Evolutionary conservation across 345 rosid genomes (phyloP).

Genomic region (Eucalyptus coolabah): DNA sequence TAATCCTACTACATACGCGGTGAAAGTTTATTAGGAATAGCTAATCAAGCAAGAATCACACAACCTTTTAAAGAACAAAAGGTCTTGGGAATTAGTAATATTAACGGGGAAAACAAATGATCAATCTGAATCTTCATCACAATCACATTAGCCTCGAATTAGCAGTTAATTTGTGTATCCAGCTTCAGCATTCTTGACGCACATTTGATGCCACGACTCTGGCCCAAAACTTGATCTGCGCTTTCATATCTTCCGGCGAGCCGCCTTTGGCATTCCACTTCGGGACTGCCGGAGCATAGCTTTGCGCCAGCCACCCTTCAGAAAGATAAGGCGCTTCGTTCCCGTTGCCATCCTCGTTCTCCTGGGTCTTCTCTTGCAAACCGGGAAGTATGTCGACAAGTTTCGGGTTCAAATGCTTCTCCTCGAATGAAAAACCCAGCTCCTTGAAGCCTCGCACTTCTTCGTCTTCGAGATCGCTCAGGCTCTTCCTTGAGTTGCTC

Average conservation of each 20-base stretch:
- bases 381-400: neutral
- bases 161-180: neutral
- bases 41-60: neutral
- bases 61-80: neutral
- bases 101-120: neutral
- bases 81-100: neutral
- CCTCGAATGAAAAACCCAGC: neutral
- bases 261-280: neutral
- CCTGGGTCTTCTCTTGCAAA: neutral
- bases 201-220: conserved; percentile 4
- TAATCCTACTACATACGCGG: neutral
- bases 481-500: conserved; percentile 1
- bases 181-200: neutral
- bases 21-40: neutral
- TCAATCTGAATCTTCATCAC: neutral
- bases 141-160: neutral
- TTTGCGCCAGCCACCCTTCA: conserved; percentile 1
- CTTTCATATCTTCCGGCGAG: neutral
- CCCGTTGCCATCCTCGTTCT: neutral
- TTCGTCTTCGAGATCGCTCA: neutral
- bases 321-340: neutral
- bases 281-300: neutral
- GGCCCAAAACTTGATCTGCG: conserved; percentile 7
- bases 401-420: neutral
- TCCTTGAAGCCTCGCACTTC: neutral